Percentiles rank a stretch among this genome's conserved stretches.
Evolutionary conservation across 2,329 filamentous ascomycete species (phyloP).

Genomic region (Fusarium bactridioides): DNA sequence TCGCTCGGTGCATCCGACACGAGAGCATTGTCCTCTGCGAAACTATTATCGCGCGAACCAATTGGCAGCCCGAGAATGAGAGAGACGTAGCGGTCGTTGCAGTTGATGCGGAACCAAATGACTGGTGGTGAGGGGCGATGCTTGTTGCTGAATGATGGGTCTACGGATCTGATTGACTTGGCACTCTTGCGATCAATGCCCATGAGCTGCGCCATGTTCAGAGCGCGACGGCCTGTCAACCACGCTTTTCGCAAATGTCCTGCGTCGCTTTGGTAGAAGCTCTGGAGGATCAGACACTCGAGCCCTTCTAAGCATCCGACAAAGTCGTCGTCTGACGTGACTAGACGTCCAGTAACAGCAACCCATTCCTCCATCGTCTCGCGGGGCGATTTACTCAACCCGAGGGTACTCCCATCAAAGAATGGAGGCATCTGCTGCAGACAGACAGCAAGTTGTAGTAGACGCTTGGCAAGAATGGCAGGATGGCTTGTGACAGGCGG

Average conservation of each 20-base stretch:
- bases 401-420: slow-evolving; percentile 41
- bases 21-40: slow-evolving; percentile 43
- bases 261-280: slow-evolving; percentile 59
- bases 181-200: slow-evolving; percentile 51
- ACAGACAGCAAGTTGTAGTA: slow-evolving; percentile 56
- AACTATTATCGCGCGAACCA: slow-evolving; percentile 52
- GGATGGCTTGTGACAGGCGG: slow-evolving; percentile 56
- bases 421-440: slow-evolving; percentile 55
- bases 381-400: slow-evolving; percentile 13
- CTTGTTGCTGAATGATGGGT: slow-evolving; percentile 47
- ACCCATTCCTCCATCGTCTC: slow-evolving; percentile 44
- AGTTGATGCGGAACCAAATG: slow-evolving; percentile 60
- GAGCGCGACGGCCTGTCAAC: slow-evolving; percentile 58
- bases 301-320: slow-evolving; percentile 61
- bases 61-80: slow-evolving; percentile 60
- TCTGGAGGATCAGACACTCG: slow-evolving; percentile 59
- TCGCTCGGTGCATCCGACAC: slow-evolving; percentile 50
- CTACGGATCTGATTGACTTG: slow-evolving; percentile 48
- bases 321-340: slow-evolving; percentile 61
- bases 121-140: slow-evolving; percentile 33
- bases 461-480: slow-evolving; percentile 54
- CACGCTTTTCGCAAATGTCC: slow-evolving; percentile 64
- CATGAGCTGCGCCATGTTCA: slow-evolving; percentile 61
- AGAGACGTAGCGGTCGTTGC: slow-evolving; percentile 59
- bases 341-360: slow-evolving; percentile 46